Base-by-base conservation (phyloP, 805 yeast genomes). In the Metschnikowia baotianmanensis region DNA sequence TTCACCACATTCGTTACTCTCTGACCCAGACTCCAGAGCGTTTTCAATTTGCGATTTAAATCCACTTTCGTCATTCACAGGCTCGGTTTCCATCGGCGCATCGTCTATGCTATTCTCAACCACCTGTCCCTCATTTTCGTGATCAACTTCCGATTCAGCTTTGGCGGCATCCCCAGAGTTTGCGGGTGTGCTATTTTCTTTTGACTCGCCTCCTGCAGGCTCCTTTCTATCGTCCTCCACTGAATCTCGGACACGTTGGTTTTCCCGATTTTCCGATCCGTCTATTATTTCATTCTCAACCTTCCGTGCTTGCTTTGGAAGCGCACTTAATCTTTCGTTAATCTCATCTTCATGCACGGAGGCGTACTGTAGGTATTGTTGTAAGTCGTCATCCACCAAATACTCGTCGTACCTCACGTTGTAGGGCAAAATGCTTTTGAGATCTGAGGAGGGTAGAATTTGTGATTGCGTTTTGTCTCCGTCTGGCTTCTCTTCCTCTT, bases 381-480 rank as follows among this genome's bases (percentile, higher is more conserved):
- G 59, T n/a, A 59, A 40, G 15, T 52, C 53, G 21, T 63, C 67
- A 17, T 58, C 59, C 10, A 53, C 30, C 19, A 64, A 43, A 12
- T 40, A 36, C 12, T 47, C 52, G 34, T 55, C 52, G 44, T 66
- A 66, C 34, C 50, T 53, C 19, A 64, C 30, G 34, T 66, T 66
- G 46, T 66, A 66, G 0, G 71, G 70, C 23, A 66, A 47, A 3
- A 53, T 31, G 9, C 47, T 45, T 20, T 45, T 52, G 36, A 65
- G 49, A 11, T 53, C 55, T 9, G 51, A 39, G 3, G 65, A 51
- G 0, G 66, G 66, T 17, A 41, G 40, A 0, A 54, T 46, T 18
- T 34, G 38, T 15, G 24, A 41, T 7, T 24, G 36, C 12, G 8
- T 17, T 15, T 16, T 31, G 7, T 13, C 25, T 19, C 29, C 51